Evolutionary conservation across 805 yeast species (phyloP).

Genomic region (Teunomyces pallodes): DNA sequence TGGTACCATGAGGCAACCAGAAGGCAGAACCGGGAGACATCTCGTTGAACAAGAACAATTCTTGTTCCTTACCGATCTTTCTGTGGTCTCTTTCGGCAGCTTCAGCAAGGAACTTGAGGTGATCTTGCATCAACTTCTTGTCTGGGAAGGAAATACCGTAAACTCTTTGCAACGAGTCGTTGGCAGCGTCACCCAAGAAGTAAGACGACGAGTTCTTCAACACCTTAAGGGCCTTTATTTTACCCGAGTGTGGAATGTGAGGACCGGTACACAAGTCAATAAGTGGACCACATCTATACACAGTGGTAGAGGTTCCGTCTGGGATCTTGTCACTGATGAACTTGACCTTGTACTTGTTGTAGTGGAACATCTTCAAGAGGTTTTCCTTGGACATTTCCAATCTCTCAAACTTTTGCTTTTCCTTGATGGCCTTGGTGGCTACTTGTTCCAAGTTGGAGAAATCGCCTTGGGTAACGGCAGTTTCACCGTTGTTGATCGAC

Average conservation of each 20-base stretch:
- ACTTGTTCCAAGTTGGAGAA: conserved; percentile 81
- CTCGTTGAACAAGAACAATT: conserved; percentile 91
- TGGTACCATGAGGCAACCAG: conserved; percentile 99
- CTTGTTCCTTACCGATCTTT: conserved; percentile 95
- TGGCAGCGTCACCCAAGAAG: conserved; percentile 87
- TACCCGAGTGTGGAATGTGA: conserved; percentile 96
- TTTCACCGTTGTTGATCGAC: conserved; percentile 70
- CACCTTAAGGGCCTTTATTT: conserved; percentile 89
- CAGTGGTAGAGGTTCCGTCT: conserved; percentile 94
- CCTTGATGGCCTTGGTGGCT: conserved; percentile 86
- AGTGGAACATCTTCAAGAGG: conserved; percentile 85
- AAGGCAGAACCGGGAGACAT: conserved; percentile 97
- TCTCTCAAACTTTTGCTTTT: conserved; percentile 93
- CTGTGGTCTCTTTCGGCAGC: conserved; percentile 96
- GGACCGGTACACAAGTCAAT: conserved; percentile 98
- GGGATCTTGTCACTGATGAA: conserved; percentile 86
- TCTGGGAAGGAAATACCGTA: conserved; percentile 99
- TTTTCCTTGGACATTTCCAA: conserved; percentile 90
- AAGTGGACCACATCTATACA: conserved; percentile 95
- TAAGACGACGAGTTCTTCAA: conserved; percentile 95
- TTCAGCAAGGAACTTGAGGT: conserved; percentile 89
- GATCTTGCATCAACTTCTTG: conserved; percentile 92
- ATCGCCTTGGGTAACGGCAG: conserved; percentile 76
- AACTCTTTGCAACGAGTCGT: conserved; percentile 94
- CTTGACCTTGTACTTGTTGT: conserved; percentile 93